phyloP scores from a whole-genome alignment of 225 moss, liverwort and hornwort species.

The Pseudoscleropodium purum region DNA sequence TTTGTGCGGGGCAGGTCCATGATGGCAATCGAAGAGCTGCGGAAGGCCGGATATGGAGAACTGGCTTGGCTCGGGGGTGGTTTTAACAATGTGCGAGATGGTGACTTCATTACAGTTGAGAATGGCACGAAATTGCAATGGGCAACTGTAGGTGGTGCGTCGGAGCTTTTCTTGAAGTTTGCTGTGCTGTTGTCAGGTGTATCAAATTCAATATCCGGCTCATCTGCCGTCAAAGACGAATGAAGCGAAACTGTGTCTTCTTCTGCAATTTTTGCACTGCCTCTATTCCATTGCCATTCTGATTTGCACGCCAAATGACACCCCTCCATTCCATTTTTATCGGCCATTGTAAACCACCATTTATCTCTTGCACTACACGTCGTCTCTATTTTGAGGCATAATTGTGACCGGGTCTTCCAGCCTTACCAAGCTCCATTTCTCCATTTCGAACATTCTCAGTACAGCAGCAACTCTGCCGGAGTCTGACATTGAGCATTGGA shows the following conservation, averaged over 20 bases:
- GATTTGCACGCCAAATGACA: neutral
- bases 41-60: constrained; percentile 50
- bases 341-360: neutral
- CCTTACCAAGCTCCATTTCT: neutral
- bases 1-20: constrained; percentile 25
- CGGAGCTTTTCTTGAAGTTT: constrained; percentile 63
- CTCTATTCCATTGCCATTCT: neutral
- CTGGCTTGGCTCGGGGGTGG: constrained; percentile 73
- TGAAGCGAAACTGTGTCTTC: neutral
- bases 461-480: neutral
- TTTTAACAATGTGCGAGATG: constrained; percentile 56
- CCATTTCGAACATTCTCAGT: neutral
- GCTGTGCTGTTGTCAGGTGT: constrained; percentile 38
- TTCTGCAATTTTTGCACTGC: neutral
- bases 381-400: neutral
- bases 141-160: constrained; percentile 70
- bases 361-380: neutral
- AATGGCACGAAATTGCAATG: constrained; percentile 68
- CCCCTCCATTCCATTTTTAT: neutral
- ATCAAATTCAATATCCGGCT: constrained; percentile 14
- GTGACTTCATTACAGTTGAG: constrained; percentile 51
- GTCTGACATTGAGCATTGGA: neutral
- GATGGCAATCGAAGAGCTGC: constrained; percentile 45
- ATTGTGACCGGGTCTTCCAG: neutral
- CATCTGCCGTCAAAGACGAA: constrained; percentile 9